Evolutionary conservation across 345 rosid species (phyloP).

Genomic region (Eucalyptus melliodora): DNA sequence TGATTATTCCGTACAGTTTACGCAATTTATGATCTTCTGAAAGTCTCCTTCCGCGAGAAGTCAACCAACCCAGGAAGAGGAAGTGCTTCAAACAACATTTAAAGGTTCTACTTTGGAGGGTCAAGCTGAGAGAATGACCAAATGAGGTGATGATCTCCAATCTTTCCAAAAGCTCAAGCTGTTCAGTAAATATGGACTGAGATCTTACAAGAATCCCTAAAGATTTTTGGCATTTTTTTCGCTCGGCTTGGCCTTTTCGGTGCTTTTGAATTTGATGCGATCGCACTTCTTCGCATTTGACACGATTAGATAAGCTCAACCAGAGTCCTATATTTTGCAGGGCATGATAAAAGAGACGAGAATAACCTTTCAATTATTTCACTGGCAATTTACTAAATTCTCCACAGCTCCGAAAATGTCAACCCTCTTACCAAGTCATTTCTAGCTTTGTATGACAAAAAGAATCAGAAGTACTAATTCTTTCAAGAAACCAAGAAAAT

Average conservation of each 20-base stretch:
- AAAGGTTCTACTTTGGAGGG: neutral
- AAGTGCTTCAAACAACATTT: neutral
- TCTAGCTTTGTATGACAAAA: neutral
- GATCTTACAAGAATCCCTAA: neutral
- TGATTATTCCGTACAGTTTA: neutral
- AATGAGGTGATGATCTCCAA: neutral
- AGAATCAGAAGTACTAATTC: neutral
- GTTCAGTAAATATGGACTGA: neutral
- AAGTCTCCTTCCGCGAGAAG: neutral
- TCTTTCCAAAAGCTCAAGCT: neutral
- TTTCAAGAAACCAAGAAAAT: neutral
- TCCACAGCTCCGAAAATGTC: neutral
- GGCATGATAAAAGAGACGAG: neutral
- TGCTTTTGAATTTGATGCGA: neutral
- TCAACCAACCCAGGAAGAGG: neutral
- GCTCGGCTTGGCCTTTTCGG: neutral
- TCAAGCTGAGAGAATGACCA: neutral
- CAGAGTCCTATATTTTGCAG: neutral
- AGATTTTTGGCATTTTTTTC: neutral
- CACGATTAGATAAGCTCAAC: neutral
- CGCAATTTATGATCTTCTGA: neutral
- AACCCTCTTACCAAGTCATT: neutral
- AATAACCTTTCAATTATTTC: neutral
- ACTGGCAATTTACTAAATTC: neutral
- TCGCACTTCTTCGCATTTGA: neutral